phyloP scores from a whole-genome alignment of 164 flowering plant genomes.

The Berberis thunbergii region DNA sequence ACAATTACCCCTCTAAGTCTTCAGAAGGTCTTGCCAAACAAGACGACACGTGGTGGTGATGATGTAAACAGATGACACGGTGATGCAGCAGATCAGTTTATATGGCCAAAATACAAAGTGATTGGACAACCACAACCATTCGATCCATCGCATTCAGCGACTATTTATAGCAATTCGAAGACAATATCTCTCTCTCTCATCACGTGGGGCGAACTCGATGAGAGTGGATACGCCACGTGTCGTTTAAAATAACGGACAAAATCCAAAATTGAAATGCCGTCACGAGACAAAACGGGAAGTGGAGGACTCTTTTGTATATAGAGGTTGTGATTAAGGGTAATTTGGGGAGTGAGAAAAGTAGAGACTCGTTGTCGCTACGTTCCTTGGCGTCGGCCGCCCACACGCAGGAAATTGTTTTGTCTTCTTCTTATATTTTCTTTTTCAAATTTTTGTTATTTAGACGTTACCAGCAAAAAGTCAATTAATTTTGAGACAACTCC shows the following conservation, averaged over 20 bases:
- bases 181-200: neutral
- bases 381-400: slow-evolving; percentile 54
- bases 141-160: slow-evolving; percentile 5
- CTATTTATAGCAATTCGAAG: too few relatives aligned
- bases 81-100: slow-evolving; percentile 1
- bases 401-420: slow-evolving; percentile 54
- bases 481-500: too few relatives aligned
- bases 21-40: too few relatives aligned
- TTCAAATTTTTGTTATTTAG: neutral
- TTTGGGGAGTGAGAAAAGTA: slow-evolving; percentile 14
- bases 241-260: slow-evolving; percentile 1
- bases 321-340: slow-evolving; percentile 7
- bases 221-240: neutral
- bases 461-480: too few relatives aligned
- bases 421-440: slow-evolving; percentile 13
- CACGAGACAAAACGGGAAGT: slow-evolving; percentile 34
- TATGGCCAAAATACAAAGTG: neutral
- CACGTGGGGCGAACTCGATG: neutral
- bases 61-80: neutral
- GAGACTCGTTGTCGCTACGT: slow-evolving; percentile 50
- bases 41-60: neutral
- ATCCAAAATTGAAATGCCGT: slow-evolving; percentile 25
- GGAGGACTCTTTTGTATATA: slow-evolving; percentile 3
- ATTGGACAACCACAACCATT: slow-evolving; percentile 9
- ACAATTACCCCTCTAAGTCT: too few relatives aligned